These are phyloP conservation scores for Zasmidium citrigriseum DNA, from an alignment of 2,329 filamentous ascomycete species.

Conservation along the genomic window DNA sequence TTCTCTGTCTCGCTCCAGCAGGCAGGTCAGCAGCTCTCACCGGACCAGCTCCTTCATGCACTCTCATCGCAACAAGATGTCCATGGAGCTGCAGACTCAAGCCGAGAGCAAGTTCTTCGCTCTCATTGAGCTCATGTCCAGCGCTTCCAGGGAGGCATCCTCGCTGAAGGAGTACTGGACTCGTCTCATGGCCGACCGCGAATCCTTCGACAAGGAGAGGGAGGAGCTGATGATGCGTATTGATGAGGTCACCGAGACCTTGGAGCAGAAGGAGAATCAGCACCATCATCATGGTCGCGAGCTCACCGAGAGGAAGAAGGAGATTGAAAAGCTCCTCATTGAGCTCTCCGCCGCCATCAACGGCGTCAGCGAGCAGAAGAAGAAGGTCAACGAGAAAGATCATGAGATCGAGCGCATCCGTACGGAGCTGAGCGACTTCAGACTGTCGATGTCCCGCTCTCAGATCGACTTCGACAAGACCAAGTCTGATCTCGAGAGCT, in stretches of 20 bases:
- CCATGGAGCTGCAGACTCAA: constrained; percentile 30
- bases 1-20: constrained; percentile 19
- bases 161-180: constrained; percentile 35
- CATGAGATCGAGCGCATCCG: constrained; percentile 28
- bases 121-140: constrained; percentile 35
- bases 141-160: constrained; percentile 32
- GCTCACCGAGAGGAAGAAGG: constrained; percentile 30
- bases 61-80: constrained; percentile 30
- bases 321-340: constrained; percentile 33
- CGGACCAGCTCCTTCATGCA: constrained; percentile 28
- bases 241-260: constrained; percentile 29
- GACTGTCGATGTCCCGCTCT: constrained; percentile 22
- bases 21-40: constrained; percentile 22
- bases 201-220: constrained; percentile 30
- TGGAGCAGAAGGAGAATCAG: constrained; percentile 27
- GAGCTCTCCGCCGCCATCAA: constrained; percentile 30
- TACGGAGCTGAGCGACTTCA: constrained; percentile 27
- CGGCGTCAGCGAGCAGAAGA: constrained; percentile 28
- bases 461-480: constrained; percentile 30
- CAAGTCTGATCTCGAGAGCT: constrained; percentile 27
- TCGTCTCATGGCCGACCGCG: constrained; percentile 31
- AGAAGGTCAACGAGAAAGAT: constrained; percentile 32
- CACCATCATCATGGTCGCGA: constrained; percentile 29
- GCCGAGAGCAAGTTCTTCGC: constrained; percentile 35
- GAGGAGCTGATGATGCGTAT: constrained; percentile 33